Evolutionary conservation across 164 flowering plant species (phyloP).

Genomic region (Liquidambar formosana): DNA sequence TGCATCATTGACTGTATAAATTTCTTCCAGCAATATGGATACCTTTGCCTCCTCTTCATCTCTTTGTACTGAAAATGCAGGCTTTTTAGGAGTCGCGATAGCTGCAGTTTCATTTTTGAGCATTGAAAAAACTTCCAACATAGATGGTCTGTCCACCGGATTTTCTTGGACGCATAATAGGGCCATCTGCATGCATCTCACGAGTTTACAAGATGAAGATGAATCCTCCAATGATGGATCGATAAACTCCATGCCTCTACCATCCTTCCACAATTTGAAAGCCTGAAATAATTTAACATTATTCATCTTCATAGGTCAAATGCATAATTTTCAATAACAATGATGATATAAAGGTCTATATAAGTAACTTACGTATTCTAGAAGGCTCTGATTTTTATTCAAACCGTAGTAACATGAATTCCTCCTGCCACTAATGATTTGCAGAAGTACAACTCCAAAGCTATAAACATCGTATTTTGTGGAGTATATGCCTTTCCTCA

Average conservation of each 20-base stretch:
- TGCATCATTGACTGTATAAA: no score
- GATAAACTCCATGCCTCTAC: conserved; percentile 24
- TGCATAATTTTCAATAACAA: background rate
- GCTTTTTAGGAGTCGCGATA: conserved; percentile 6
- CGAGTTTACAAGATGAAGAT: conserved; percentile 22
- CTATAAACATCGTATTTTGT: conserved; percentile 40
- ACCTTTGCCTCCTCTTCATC: background rate
- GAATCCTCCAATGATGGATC: conserved; percentile 33
- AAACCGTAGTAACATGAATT: conserved; percentile 17
- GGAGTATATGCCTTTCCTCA: conserved; percentile 30
- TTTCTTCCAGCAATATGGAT: no score
- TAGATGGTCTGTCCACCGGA: conserved; percentile 33
- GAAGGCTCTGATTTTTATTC: conserved; percentile 19
- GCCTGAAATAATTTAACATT: conserved; percentile 18
- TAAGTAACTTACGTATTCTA: conserved; percentile 26
- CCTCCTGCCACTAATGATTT: conserved; percentile 39
- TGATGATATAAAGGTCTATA: background rate
- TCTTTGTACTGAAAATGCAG: conserved; percentile 7
- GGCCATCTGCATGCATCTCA: conserved; percentile 36
- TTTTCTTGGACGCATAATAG: conserved; percentile 35
- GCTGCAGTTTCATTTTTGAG: conserved; percentile 12
- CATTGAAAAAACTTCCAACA: conserved; percentile 28
- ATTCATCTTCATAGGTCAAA: background rate
- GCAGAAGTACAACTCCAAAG: conserved; percentile 40
- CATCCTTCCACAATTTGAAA: conserved; percentile 31